Conservation (phyloP, 768 basidiomycete species). For the Mycena epipterygia region DNA sequence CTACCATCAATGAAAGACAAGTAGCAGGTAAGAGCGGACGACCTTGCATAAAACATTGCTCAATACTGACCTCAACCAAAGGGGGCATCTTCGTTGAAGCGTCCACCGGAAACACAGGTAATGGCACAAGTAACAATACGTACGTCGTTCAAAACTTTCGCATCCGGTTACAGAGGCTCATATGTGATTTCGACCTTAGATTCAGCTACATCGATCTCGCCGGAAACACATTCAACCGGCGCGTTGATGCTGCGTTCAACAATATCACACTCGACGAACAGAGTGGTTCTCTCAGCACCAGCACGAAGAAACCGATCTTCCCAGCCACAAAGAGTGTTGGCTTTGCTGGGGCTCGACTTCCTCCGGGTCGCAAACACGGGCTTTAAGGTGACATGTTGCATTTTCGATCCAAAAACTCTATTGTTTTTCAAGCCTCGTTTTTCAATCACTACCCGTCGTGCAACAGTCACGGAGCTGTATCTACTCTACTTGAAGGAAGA, state of each 20-base stretch:
- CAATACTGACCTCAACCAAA: conserved; percentile 35
- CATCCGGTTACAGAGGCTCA: background rate
- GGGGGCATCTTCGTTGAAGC: conserved; percentile 65
- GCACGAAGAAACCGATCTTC: background rate
- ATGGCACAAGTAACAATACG: conserved; percentile 78
- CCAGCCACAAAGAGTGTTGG: background rate
- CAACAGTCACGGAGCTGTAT: background rate
- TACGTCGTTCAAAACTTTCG: background rate
- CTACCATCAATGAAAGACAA: conserved; percentile 72
- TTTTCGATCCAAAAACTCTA: background rate
- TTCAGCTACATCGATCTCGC: conserved; percentile 70
- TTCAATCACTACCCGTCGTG: conserved; percentile 11
- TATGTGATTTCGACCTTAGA: conserved; percentile 24
- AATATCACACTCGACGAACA: conserved; percentile 72
- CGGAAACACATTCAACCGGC: conserved; percentile 74
- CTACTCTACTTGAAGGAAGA: background rate
- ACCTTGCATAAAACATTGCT: background rate
- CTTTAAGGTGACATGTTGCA: background rate
- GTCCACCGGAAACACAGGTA: conserved; percentile 66
- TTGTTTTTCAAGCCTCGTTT: background rate
- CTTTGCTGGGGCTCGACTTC: conserved; percentile 33
- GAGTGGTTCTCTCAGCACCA: conserved; percentile 60
- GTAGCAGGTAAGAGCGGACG: conserved; percentile 58
- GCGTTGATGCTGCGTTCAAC: conserved; percentile 72
- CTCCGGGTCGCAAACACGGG: conserved; percentile 21